Evolutionary conservation across 2,329 filamentous ascomycete genomes (phyloP).

Genomic region (Tolypocladium endophyticum): DNA sequence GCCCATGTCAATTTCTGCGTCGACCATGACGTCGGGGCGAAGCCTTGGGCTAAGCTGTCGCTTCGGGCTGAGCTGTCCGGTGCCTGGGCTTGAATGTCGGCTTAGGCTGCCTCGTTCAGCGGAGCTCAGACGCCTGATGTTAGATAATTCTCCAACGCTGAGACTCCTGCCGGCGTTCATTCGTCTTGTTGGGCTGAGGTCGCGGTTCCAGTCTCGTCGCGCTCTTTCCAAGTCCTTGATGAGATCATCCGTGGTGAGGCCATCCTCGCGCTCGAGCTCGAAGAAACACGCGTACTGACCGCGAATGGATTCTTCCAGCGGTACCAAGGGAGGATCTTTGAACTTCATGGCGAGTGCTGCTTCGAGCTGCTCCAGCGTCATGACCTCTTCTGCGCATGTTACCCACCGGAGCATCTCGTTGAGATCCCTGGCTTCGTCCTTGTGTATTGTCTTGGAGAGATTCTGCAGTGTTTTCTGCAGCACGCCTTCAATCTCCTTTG

Average conservation of each 20-base stretch:
- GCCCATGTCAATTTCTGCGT: conserved; percentile 22
- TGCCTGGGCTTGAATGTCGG: conserved; percentile 13
- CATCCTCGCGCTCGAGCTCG: conserved; percentile 31
- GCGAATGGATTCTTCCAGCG: conserved; percentile 29
- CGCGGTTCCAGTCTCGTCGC: conserved; percentile 13
- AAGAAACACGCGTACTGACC: conserved; percentile 37
- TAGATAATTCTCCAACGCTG: conserved; percentile 3
- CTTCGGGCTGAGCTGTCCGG: conserved; percentile 7
- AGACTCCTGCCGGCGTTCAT: conserved; percentile 3
- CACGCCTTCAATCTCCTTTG: conserved; percentile 31
- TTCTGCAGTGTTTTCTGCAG: conserved; percentile 29
- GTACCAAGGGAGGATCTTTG: conserved; percentile 25
- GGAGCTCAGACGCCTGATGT: conserved; percentile 5
- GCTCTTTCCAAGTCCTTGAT: conserved; percentile 25
- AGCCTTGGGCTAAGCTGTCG: conserved; percentile 15
- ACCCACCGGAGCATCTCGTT: conserved; percentile 37
- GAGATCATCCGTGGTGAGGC: conserved; percentile 29
- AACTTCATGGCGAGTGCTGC: conserved; percentile 30
- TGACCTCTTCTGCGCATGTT: conserved; percentile 30
- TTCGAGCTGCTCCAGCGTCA: conserved; percentile 34
- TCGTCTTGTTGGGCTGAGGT: conserved; percentile 9
- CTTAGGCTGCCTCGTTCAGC: conserved; percentile 1
- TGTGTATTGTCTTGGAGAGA: conserved; percentile 27
- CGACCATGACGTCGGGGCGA: conserved; percentile 18
- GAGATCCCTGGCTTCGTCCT: conserved; percentile 28